Base-by-base conservation (phyloP, 1,284 basidiomycete genomes). In the Fomitopsis schrenkii region DNA sequence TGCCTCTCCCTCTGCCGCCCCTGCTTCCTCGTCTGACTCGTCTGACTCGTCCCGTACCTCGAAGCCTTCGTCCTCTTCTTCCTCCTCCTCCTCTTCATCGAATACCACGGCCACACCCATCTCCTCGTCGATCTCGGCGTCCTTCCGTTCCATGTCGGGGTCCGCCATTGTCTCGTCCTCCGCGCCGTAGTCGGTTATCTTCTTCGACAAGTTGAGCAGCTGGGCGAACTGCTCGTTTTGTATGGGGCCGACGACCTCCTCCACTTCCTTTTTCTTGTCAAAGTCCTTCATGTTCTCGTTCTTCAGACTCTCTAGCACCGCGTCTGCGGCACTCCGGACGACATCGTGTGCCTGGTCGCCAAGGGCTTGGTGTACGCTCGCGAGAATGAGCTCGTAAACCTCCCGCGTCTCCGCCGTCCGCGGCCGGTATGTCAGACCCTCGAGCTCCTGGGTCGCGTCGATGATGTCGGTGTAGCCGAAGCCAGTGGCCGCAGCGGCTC, bases 341-440 rank as follows among this genome's bases (percentile, higher is more conserved):
- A 99, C 90, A 66, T 98, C 97, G 71, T 95, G 94, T 0, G 95
- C 93, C 73, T 97, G 95, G 77, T 98, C 97, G 1, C 97, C 97
- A 10, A 99, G 83, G 3, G 86, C 79, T 12, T 83, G 83, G 72
- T 97, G 94, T 0, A 98, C 90, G 42, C 88, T 78, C 10, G 91
- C 87, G 15, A 99, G 82, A 63, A 99, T 90, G 66, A 98, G 86
- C 73, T 98, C 93, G 78, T 98, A 99, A 2, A 96, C 92, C 68
- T 97, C 92, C 17, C 94, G 82, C 22, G 96, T 99, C 77, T 99
- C 97, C 5, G 91, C 87, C 2, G 97, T 98, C 40, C 93, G 82
- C 6, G 97, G 97, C 38, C 93, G 86, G 74, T 99, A 99, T 10
- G 88, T 90, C 60, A 99, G 79, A 0, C 96, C 96, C 72, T 98